Evolutionary conservation across 306 rosid species (phyloP), one percentile per base, ranked within the genome.

Genomic region (Cercis canadensis): DNA sequence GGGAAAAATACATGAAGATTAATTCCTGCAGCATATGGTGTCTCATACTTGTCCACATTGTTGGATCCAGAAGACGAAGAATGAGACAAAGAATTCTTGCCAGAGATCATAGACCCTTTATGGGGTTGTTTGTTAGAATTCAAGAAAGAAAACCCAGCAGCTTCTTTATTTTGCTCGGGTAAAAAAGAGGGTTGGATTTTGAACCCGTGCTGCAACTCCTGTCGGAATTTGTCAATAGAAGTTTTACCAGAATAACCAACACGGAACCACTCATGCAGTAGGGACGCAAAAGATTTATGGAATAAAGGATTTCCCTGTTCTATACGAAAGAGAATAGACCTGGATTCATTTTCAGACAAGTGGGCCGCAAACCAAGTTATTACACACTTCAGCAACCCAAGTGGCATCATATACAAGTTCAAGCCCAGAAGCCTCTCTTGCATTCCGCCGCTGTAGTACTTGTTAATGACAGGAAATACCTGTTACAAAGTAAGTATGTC

Each of bases 401-500:
- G 88, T 64, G 98, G 98, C 95, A 94, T 86, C 80, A 84, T 87
- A 68, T 75, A 84, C 74, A 94, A 78, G 82, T 92, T 86, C 86
- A 78, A 86, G 78, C 85, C 78, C 70, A 89, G 57, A 76, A 94
- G 90, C 57, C 84, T 83, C 74, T 69, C 86, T 81, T 87, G 92
- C 72, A 81, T 78, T 80, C 79, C 80, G 32, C 79, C 84, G 75
- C 85, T 61, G 78, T 86, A 78, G 45, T 85, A 84, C 79, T 77
- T 79, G 67, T 80, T 74, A 56, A 89, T 78, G 75, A 79, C 76
- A 44, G 96, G 89, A 86, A 94, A 78, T 57, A 87, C 97, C 98
- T 94, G 89, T 70, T 57, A 75, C 49, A 78, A 75, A 57, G 31
- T 40, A 53, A 63, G 74, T 55, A 70, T 41, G 83, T 76, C 81